Percentiles rank a stretch among this genome's conserved stretches.
Conservation (phyloP, 495 filamentous ascomycete species). For the Bathelium albidoporum region DNA sequence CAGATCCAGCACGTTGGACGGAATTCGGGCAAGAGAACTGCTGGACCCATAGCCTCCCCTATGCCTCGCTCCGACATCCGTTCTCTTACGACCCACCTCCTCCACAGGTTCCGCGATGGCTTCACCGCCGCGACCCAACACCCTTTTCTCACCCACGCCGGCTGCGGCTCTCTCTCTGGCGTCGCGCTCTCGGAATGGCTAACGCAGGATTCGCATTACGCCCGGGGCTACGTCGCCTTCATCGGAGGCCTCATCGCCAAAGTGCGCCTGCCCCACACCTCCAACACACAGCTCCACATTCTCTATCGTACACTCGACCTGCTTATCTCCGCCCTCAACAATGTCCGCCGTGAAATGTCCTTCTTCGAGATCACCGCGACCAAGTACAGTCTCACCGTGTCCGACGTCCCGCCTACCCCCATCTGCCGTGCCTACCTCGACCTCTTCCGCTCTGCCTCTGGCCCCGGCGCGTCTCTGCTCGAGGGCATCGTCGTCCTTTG, state of each 20-base stretch:
- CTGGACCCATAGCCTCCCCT: slow-evolving; percentile 10
- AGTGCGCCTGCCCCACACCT: slow-evolving; percentile 43
- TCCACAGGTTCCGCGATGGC: slow-evolving; percentile 30
- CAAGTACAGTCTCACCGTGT: slow-evolving; percentile 50
- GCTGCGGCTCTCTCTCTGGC: slow-evolving; percentile 49
- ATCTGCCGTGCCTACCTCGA: slow-evolving; percentile 45
- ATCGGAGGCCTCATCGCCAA: slow-evolving; percentile 56
- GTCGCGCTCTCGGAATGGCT: slow-evolving; percentile 55
- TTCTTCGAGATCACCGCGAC: slow-evolving; percentile 57
- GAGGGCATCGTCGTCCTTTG: slow-evolving; percentile 63
- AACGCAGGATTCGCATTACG: slow-evolving; percentile 65
- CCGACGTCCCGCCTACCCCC: slow-evolving; percentile 31
- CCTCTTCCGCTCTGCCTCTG: slow-evolving; percentile 43
- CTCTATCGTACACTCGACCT: slow-evolving; percentile 44
- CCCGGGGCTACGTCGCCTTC: slow-evolving; percentile 61
- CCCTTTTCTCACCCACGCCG: slow-evolving; percentile 59
- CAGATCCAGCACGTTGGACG: slow-evolving; percentile 28
- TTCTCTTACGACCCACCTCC: slow-evolving; percentile 44
- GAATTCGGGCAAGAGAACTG: slow-evolving; percentile 22
- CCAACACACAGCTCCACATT: slow-evolving; percentile 29
- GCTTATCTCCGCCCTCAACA: slow-evolving; percentile 53
- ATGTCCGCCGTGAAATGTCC: slow-evolving; percentile 54
- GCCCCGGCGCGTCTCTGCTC: slow-evolving; percentile 38
- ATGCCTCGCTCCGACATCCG: slow-evolving; percentile 12
- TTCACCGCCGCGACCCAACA: slow-evolving; percentile 51